Percentiles rank a stretch among this genome's conserved stretches.
Evolutionary conservation across 2,329 filamentous ascomycete species (phyloP).

Genomic region (Epichloe elymi): DNA sequence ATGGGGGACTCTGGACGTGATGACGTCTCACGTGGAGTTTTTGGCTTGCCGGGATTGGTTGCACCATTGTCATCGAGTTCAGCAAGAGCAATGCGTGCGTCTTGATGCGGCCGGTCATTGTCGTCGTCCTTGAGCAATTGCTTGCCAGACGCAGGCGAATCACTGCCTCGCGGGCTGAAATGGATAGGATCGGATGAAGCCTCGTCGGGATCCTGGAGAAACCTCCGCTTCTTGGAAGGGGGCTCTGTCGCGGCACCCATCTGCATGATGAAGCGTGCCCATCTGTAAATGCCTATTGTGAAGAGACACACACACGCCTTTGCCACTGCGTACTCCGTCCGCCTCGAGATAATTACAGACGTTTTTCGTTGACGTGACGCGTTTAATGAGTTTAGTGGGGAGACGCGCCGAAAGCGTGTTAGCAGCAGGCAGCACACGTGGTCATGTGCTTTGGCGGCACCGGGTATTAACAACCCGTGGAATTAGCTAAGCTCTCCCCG

Average conservation of each 20-base stretch:
- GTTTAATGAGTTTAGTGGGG: constrained; percentile 8
- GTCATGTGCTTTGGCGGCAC: constrained; percentile 14
- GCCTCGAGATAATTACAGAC: neutral
- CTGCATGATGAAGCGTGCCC: constrained; percentile 21
- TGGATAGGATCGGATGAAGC: constrained; percentile 13
- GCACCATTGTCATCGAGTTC: constrained; percentile 7
- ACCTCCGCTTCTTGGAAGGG: constrained; percentile 31
- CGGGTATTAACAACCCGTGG: no score
- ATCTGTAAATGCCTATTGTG: neutral
- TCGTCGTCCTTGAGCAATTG: constrained; percentile 14
- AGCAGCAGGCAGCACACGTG: constrained; percentile 24
- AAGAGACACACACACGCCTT: neutral
- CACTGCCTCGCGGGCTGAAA: constrained; percentile 9
- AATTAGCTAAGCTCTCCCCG: neutral
- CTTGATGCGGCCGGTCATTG: constrained; percentile 10
- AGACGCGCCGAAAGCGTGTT: constrained; percentile 28
- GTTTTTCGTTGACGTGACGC: neutral
- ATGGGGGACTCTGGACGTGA: constrained; percentile 15
- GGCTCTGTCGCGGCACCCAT: constrained; percentile 26
- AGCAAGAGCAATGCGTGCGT: constrained; percentile 6
- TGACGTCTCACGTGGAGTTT: constrained; percentile 5
- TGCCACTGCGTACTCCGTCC: neutral
- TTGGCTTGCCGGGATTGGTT: constrained; percentile 3
- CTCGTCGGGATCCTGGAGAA: constrained; percentile 23
- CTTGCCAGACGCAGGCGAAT: constrained; percentile 12